Base-by-base conservation (phyloP, 768 basidiomycete genomes). In the Naganishia onofrii region DNA sequence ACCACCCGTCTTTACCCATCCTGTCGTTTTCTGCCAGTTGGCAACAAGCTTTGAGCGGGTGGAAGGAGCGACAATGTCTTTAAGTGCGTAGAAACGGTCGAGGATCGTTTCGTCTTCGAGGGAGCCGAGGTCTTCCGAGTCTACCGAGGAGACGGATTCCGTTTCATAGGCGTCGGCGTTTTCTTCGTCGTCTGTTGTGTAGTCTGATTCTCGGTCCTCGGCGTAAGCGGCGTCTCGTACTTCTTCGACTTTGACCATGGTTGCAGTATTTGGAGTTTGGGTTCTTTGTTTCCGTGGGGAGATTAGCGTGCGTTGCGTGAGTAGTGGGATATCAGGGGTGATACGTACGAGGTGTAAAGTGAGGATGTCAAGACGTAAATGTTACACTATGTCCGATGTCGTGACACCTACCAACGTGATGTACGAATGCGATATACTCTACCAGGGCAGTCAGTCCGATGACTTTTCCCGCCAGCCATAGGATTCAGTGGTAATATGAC, bases 201-300 rank as follows among this genome's bases (percentile, higher is more conserved):
- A 79, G 63, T 90, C 86, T 52, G 88, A 80, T 55, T 90, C 89
- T 48, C 85, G 84, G 78, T 93, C 77, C 48, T 75, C 75, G 68
- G 64, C 70, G 66, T 67, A 77, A 63, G 63, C 68, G 68, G 74
- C 82, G 72, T 82, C 82, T 56, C 79, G 83, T 69, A 84, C 83
- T 83, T 91, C 90, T 84, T 92, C 88, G 75, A 96, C 91, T 76
- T 93, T 93, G 86, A 96, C 93, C 93, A 93, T 93, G 56, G 65
- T 71, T 28, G 26, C 8, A n/a, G 58, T 51, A 29, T 70, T 38
- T 60, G 32, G 29, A 5, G 54, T 55, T 7, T 36, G 29, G 23
- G 31, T 17, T 31, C 28, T 55, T 28, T 28, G 2, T 23, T 29
- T 6, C 5, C 5, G 19, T 29, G 15, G 19, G 15, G 15, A 17